Evolutionary conservation across 148 eudicot species (phyloP), one percentile per base, ranked within the genome.

Genomic region (Spergularia marina): DNA sequence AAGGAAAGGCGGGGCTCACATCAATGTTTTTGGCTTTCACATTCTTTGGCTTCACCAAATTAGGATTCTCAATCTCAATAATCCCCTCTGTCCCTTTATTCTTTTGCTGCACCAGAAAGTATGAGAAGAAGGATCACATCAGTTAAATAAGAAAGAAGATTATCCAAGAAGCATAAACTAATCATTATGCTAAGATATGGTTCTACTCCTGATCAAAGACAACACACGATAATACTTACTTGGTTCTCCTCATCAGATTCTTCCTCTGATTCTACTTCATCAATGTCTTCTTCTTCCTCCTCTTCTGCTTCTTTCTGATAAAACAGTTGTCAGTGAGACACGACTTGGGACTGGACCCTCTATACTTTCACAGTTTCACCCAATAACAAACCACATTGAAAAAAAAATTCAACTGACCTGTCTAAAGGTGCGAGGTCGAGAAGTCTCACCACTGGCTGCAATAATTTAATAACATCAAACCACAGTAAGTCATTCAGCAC

Each of bases 51-150:
- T 87, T 94, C 74, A 80, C 95, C 86, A 94, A 61, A 81, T 94
- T 94, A 36, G 98, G 98, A 81, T 94, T 94, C 68, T 90, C 90
- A 51, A 91, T 86, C 86, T 94, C 90, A 81, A 94, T 94, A 55
- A 94, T 68, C 23, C 98, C 93, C 79, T 94, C 85, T 7, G 91
- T 86, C 12, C 98, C 98, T 81, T 94, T 94, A 61, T 76, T 79
- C 81, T 87, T 90, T 84, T 91, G 85, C 79, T 74, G 72, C 10
- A 72, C 23, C 56, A 18, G 23, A 75, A 9, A 83, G 12, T 15
- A 81, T n/a, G 7, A 60, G 74, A 76, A 79, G 20, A 23, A 74
- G 18, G 59, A 63, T 72, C n/a, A 59, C 53, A 20, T 20, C 36
- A 23, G 75, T 52, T 25, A 70, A 10, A 68, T 44, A 55, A 79